phyloP scores from a whole-genome alignment of 371 early-diverging fungal species.

The Mucor lusitanicus region DNA sequence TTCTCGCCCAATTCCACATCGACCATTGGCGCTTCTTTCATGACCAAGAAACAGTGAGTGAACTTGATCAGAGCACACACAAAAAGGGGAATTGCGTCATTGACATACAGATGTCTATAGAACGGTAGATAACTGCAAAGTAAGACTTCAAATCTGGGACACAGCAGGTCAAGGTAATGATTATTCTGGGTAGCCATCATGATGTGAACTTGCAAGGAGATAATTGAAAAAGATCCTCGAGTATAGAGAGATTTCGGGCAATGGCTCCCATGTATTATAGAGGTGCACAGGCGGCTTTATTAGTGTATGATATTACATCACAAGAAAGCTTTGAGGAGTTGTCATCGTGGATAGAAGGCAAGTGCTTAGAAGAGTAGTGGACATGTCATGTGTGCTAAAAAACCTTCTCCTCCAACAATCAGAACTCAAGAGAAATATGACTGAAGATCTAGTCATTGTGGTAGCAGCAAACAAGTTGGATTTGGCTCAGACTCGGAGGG shows the following conservation, averaged over 20 bases:
- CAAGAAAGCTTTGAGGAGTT: constrained; percentile 64
- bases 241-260: constrained; percentile 62
- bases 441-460: constrained; percentile 68
- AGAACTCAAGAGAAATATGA: constrained; percentile 75
- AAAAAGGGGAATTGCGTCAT: not conserved
- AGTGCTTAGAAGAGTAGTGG: not conserved
- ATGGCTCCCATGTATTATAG: constrained; percentile 84
- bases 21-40: constrained; percentile 83
- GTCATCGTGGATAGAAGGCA: constrained; percentile 68
- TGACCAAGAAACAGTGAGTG: constrained; percentile 72
- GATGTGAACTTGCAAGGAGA: not conserved
- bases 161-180: constrained; percentile 67
- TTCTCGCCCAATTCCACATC: constrained; percentile 81
- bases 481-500: constrained; percentile 60
- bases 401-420: not conserved
- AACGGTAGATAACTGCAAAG: constrained; percentile 67
- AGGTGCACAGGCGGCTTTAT: constrained; percentile 70
- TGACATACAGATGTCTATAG: constrained; percentile 27
- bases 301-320: constrained; percentile 68
- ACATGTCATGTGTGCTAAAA: not conserved
- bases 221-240: constrained; percentile 6
- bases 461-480: constrained; percentile 81
- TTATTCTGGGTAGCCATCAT: not conserved
- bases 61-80: not conserved
- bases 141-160: constrained; percentile 73